Conservation (phyloP, 352 stramenopile species). For the Phytophthora citrophthora region DNA sequence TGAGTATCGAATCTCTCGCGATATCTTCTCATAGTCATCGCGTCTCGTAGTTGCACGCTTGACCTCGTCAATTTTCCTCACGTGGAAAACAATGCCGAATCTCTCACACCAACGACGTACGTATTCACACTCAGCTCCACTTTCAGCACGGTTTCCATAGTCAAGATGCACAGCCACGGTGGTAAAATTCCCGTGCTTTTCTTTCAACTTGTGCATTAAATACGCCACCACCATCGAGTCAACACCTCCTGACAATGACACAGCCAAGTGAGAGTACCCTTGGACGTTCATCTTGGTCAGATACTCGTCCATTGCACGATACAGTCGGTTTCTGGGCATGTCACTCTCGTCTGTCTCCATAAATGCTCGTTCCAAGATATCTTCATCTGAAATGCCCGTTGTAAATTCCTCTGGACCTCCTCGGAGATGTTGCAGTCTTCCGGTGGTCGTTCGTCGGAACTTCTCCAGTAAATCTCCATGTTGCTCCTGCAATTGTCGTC, state of each 20-base stretch:
- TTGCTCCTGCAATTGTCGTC: conserved; percentile 49
- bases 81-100: conserved; percentile 83
- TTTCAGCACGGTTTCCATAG: conserved; percentile 97
- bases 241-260: conserved; percentile 95
- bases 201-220: conserved; percentile 88
- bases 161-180: conserved; percentile 96
- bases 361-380: conserved; percentile 75
- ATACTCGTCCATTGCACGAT: conserved; percentile 77
- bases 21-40: conserved; percentile 96
- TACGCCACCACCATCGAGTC: conserved; percentile 98
- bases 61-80: conserved; percentile 92
- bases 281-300: conserved; percentile 52
- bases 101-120: conserved; percentile 90
- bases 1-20: conserved; percentile 93
- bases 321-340: conserved; percentile 72
- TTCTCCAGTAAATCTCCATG: conserved; percentile 76
- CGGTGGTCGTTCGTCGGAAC: conserved; percentile 85
- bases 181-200: conserved; percentile 54
- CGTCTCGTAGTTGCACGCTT: conserved; percentile 91
- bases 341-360: conserved; percentile 73
- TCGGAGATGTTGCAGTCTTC: conserved; percentile 65
- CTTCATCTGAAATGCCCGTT: conserved; percentile 47
- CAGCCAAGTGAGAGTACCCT: conserved; percentile 63
- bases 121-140: conserved; percentile 91
- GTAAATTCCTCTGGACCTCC: conserved; percentile 18